Conservation (phyloP, 2,329 filamentous ascomycete species). For the Monosporascus sp. region DNA sequence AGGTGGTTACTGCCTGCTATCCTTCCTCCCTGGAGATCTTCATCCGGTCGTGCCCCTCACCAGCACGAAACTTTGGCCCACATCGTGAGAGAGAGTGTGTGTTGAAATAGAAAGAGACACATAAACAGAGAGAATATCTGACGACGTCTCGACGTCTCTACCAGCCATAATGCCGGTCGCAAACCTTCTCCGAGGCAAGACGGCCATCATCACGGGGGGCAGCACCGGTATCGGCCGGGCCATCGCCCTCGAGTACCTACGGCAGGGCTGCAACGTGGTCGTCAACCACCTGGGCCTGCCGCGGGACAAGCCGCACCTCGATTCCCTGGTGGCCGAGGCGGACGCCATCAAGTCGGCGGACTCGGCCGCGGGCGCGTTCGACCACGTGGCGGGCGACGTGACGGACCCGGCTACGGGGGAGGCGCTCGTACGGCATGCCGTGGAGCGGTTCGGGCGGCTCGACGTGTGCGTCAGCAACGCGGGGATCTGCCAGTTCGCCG, state of each 20-base stretch:
- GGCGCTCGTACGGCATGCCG: conserved; percentile 60
- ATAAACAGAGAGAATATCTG: too few species aligned
- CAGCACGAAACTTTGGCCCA: too few species aligned
- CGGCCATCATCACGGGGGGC: conserved; percentile 80
- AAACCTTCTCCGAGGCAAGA: conserved; percentile 65
- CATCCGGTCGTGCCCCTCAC: too few species aligned
- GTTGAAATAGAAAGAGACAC: too few species aligned
- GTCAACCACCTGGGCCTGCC: conserved; percentile 70
- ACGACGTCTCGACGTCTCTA: neutral
- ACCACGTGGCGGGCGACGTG: conserved; percentile 72
- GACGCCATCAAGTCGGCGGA: conserved; percentile 37
- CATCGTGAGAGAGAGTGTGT: too few species aligned
- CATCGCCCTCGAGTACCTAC: conserved; percentile 73
- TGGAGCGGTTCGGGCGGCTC: conserved; percentile 55
- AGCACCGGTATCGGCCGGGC: conserved; percentile 83
- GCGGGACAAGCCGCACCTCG: conserved; percentile 45
- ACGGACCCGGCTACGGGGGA: conserved; percentile 66
- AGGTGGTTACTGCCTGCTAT: too few species aligned
- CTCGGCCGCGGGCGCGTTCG: conserved; percentile 49
- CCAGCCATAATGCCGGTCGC: conserved; percentile 33
- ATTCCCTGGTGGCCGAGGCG: conserved; percentile 48
- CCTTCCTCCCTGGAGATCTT: too few species aligned
- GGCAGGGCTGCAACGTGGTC: conserved; percentile 71
- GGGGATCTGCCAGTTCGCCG: conserved; percentile 80
- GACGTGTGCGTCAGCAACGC: conserved; percentile 86